A percentile compares a stretch with the other conserved stretches of the same genome.
These are phyloP conservation scores for Ustilago xerochloae DNA, from an alignment of 1,284 basidiomycete species.

Conservation along the genomic window DNA sequence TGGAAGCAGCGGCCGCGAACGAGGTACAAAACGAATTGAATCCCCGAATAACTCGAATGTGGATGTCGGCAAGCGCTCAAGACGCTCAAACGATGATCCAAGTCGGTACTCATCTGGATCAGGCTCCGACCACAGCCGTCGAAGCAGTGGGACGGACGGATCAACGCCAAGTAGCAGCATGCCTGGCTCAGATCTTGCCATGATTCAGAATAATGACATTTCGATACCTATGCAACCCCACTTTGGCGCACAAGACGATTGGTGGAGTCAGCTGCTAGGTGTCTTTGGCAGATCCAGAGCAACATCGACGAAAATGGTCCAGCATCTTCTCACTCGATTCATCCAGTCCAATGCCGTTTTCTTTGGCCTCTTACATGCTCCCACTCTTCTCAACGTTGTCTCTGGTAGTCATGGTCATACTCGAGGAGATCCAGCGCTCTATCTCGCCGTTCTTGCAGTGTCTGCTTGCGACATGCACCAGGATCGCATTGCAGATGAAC, in stretches of 20 bases:
- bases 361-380: slow-evolving; percentile 48
- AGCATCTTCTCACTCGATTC: slow-evolving; percentile 41
- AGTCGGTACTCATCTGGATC: background rate
- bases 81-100: background rate
- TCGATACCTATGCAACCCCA: slow-evolving; percentile 35
- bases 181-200: slow-evolving; percentile 47
- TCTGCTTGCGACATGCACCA: slow-evolving; percentile 51
- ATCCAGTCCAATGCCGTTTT: slow-evolving; percentile 55
- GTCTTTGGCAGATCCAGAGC: slow-evolving; percentile 20
- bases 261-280: slow-evolving; percentile 36
- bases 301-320: slow-evolving; percentile 21
- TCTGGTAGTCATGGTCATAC: slow-evolving; percentile 19
- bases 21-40: slow-evolving; percentile 17
- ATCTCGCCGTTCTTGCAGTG: slow-evolving; percentile 46
- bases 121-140: background rate
- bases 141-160: background rate
- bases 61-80: background rate
- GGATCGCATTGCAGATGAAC: slow-evolving; percentile 27
- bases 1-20: background rate
- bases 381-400: slow-evolving; percentile 34
- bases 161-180: slow-evolving; percentile 36
- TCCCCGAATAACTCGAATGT: background rate
- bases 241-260: slow-evolving; percentile 19
- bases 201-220: slow-evolving; percentile 44
- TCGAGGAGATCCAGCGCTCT: slow-evolving; percentile 43